Evolutionary conservation across 495 filamentous ascomycete genomes (phyloP).

Genomic region (Parathielavia appendiculata): DNA sequence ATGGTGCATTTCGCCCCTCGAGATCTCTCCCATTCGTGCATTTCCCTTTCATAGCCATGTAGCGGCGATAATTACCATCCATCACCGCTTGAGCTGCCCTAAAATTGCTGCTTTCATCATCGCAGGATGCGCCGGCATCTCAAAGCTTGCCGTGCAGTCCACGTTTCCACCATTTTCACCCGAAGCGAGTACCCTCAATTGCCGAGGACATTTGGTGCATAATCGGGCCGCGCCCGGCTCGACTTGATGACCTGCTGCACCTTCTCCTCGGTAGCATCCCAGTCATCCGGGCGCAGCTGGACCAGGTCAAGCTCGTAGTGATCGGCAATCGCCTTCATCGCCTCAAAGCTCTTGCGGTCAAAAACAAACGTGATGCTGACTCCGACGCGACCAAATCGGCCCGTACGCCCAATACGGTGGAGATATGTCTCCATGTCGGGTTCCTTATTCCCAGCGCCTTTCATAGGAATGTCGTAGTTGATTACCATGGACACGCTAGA

Average conservation of each 20-base stretch:
- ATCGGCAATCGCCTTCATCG: slow-evolving; percentile 68
- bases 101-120: not conserved
- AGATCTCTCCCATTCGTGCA: slow-evolving; percentile 13
- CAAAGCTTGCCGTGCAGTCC: not conserved
- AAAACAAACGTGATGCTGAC: slow-evolving; percentile 89
- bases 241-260: slow-evolving; percentile 83
- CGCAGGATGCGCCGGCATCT: not conserved
- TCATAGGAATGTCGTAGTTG: slow-evolving; percentile 80
- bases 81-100: slow-evolving; percentile 1
- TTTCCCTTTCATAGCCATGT: slow-evolving; percentile 16
- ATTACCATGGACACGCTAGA: slow-evolving; percentile 95
- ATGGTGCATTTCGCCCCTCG: slow-evolving; percentile 7
- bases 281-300: slow-evolving; percentile 57
- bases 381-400: slow-evolving; percentile 95
- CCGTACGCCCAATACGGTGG: slow-evolving; percentile 95
- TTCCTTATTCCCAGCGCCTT: slow-evolving; percentile 42
- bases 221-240: slow-evolving; percentile 60
- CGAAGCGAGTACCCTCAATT: slow-evolving; percentile 9
- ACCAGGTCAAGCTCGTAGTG: slow-evolving; percentile 58
- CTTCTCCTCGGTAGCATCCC: slow-evolving; percentile 77
- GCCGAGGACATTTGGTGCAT: slow-evolving; percentile 37
- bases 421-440: slow-evolving; percentile 93
- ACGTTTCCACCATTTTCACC: not conserved
- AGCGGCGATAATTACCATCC: slow-evolving; percentile 3
- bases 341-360: slow-evolving; percentile 67